These are phyloP conservation scores for Coemansia sp. DNA, from an alignment of 192 early-diverging fungal genomes.

Conservation along the genomic window DNA sequence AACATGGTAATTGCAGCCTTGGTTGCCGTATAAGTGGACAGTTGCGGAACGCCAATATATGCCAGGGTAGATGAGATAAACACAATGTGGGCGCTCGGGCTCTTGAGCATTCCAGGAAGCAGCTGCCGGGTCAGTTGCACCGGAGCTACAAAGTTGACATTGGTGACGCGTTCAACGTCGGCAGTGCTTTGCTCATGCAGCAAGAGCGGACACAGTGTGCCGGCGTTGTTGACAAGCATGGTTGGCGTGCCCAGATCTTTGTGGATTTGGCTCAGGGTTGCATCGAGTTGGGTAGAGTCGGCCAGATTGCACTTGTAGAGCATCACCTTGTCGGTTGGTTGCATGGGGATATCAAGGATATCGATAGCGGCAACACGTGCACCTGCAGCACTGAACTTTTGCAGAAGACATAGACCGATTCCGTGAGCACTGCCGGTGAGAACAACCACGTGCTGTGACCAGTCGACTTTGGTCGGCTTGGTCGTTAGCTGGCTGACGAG, in stretches of 20 bases:
- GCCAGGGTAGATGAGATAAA: conserved; percentile 32
- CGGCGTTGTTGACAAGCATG: conserved; percentile 82
- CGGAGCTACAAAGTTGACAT: conserved; percentile 71
- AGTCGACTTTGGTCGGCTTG: conserved; percentile 17
- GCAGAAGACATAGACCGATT: conserved; percentile 38
- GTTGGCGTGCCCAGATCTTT: conserved; percentile 67
- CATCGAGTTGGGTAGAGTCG: conserved; percentile 13
- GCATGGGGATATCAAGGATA: conserved; percentile 19
- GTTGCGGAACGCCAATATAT: conserved; percentile 53
- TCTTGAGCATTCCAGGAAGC: conserved; percentile 67
- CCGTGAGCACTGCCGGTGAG: conserved; percentile 50
- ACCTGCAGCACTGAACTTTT: conserved; percentile 7
- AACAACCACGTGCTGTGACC: conserved; percentile 33
- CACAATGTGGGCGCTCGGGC: conserved; percentile 74
- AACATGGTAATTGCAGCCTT: conserved; percentile 73
- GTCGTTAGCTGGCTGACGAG: neutral
- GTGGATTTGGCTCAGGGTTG: conserved; percentile 14
- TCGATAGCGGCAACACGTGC: conserved; percentile 37
- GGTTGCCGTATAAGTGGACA: conserved; percentile 74
- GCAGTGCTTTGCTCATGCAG: conserved; percentile 59
- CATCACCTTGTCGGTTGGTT: neutral
- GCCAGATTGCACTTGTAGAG: conserved; percentile 44
- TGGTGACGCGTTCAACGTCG: conserved; percentile 61
- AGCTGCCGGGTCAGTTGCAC: conserved; percentile 68
- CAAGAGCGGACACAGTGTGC: conserved; percentile 61